Evolutionary conservation across 1,139 yeast species (phyloP).

Genomic region (Hansenula sp.): DNA sequence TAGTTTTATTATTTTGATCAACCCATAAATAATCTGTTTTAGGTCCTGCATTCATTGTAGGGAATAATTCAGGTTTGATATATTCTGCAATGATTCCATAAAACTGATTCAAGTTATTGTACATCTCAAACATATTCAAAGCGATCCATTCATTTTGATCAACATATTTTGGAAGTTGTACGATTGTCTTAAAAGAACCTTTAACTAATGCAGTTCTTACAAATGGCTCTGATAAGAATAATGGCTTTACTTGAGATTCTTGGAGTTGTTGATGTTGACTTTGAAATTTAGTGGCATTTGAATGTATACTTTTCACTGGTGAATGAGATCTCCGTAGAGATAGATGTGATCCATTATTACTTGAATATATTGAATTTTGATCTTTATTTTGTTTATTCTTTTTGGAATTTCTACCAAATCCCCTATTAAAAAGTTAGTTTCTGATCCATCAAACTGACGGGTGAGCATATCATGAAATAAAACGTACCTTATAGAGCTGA

Average conservation of each 20-base stretch:
- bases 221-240: slow-evolving; percentile 88
- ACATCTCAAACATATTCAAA: slow-evolving; percentile 83
- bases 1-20: slow-evolving; percentile 70
- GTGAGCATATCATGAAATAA: no score
- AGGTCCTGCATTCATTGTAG: slow-evolving; percentile 96
- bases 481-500: slow-evolving; percentile 14
- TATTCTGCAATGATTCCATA: slow-evolving; percentile 86
- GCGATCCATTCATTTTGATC: slow-evolving; percentile 97
- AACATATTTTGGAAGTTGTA: slow-evolving; percentile 90
- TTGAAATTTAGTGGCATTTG: slow-evolving; percentile 10
- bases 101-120: slow-evolving; percentile 79
- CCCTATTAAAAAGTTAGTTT: slow-evolving; percentile 7
- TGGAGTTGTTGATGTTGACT: slow-evolving; percentile 12
- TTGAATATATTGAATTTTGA: slow-evolving; percentile 24
- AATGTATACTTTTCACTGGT: slow-evolving; percentile 23
- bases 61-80: slow-evolving; percentile 83
- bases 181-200: slow-evolving; percentile 96
- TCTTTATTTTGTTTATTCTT: slow-evolving; percentile 30
- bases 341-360: slow-evolving; percentile 30
- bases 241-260: slow-evolving; percentile 36
- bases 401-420: slow-evolving; percentile 36
- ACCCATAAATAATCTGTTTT: slow-evolving; percentile 89
- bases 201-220: slow-evolving; percentile 92
- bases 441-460: no score
- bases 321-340: slow-evolving; percentile 32